Base-by-base conservation (phyloP, 768 basidiomycete species). In the Heimioporus sp. region DNA sequence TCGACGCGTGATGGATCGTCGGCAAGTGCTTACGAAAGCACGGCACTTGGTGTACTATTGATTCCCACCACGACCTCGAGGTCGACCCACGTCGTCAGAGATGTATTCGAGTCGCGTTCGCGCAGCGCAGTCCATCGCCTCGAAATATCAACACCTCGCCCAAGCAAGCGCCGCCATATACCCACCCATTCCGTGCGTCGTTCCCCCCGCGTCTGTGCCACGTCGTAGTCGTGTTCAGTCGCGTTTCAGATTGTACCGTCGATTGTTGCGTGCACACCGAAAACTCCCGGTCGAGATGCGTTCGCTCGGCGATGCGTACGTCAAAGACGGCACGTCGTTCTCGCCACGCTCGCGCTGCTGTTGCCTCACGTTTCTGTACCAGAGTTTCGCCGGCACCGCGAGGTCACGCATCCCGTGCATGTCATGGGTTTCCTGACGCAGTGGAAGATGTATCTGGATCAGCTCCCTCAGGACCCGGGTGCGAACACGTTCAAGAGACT, bases 381-480 rank as follows among this genome's bases (percentile, higher is more conserved):
- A 58, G 96, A 99, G 70, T 98, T 97, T 69, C 84, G 89, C 8
- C 76, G 88, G 42, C 95, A 97, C 57, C 82, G 75, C 59, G 74
- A 80, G 20, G 81, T 85, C 11, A 85, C 85, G 19, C 98, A 98
- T 70, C 90, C 93, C 3, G 77, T 86, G 9, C 85, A 98, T 66
- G 83, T 98, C 55, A 96, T 98, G 66, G 94, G 92, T 3, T 99
- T 99, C 65, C 76, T 98, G 10, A 87, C 88, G 4, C 91, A 98
- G 63, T 99, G 96, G 96, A 97, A 96, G 69, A 67, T 81, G 52
- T 98, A 99, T 69, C 77, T 98, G 50, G 92, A 96, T 59, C 71
- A 81, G 53, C 66, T 88, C 32, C 84, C 83, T 12, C 70, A 61
- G 24, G 79, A 76, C 13, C 64, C 71, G 6, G 49, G 48, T 10